Conservation (phyloP, 805 yeast genomes). For the Saturnispora saitoi region DNA sequence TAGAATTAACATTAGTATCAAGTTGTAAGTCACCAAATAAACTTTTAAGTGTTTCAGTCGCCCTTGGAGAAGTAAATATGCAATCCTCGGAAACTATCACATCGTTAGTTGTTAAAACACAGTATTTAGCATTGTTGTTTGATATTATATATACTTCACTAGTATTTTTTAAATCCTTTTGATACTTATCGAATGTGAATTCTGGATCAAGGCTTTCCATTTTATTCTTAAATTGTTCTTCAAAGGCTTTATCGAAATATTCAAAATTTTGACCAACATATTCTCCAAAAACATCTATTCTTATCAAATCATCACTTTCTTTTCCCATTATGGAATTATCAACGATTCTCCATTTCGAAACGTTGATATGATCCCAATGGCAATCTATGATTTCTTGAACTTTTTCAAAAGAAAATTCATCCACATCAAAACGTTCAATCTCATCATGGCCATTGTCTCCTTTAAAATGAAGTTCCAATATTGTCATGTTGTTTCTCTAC, state of each 20-base stretch:
- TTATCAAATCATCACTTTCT: neutral
- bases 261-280: neutral
- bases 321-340: neutral
- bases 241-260: neutral
- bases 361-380: constrained; percentile 1
- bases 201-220: neutral
- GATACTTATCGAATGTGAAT: neutral
- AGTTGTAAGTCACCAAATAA: neutral
- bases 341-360: constrained; percentile 1
- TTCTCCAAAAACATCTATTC: neutral
- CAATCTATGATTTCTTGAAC: neutral
- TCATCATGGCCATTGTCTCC: constrained; percentile 1
- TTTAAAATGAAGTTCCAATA: constrained; percentile 2
- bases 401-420: neutral
- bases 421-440: neutral
- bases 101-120: constrained; percentile 1
- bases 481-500: neutral
- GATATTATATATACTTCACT: constrained; percentile 3
- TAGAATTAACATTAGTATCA: neutral
- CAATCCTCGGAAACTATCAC: neutral
- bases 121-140: neutral
- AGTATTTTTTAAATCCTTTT: neutral
- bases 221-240: neutral
- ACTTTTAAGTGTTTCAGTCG: neutral
- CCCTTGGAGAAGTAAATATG: neutral